phyloP scores from a whole-genome alignment of 2,329 filamentous ascomycete genomes.

The Colletotrichum lindemuthianum region DNA sequence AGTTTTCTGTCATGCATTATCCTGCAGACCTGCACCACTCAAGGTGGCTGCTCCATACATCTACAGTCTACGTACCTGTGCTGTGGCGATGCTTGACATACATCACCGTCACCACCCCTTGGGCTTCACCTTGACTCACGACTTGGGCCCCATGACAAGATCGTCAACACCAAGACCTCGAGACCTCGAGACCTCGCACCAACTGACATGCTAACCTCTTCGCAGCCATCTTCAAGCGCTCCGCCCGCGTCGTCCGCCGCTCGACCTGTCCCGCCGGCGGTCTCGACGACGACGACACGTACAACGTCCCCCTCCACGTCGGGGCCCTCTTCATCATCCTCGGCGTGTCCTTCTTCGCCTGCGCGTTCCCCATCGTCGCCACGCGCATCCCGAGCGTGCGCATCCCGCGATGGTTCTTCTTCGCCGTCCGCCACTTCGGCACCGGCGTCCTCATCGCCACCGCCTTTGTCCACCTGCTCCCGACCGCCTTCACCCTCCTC shows the following conservation, averaged over 20 bases:
- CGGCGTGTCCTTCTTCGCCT: slow-evolving; percentile 58
- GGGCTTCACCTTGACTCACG: background rate
- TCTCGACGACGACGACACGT: slow-evolving; percentile 47
- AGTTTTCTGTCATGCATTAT: background rate
- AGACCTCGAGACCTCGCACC: no score
- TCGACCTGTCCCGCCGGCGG: slow-evolving; percentile 42
- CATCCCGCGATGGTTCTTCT: slow-evolving; percentile 66
- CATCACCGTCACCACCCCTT: background rate
- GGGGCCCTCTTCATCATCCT: slow-evolving; percentile 64
- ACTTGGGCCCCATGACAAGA: background rate
- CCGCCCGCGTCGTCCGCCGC: slow-evolving; percentile 22
- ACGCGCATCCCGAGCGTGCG: slow-evolving; percentile 60
- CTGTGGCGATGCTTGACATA: background rate
- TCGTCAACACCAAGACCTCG: background rate
- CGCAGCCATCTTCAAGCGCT: slow-evolving; percentile 19
- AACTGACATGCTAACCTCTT: no score
- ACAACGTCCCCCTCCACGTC: slow-evolving; percentile 68
- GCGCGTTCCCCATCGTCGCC: slow-evolving; percentile 65
- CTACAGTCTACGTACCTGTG: no score
- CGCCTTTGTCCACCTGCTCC: slow-evolving; percentile 80
- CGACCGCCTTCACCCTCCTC: slow-evolving; percentile 71
- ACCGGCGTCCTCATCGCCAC: slow-evolving; percentile 81
- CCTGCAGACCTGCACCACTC: no score
- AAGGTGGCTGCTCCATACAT: no score
- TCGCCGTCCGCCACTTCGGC: slow-evolving; percentile 74